Base-by-base conservation (phyloP, 176 grass and related monocot species). In the Oryza glaberrima region DNA sequence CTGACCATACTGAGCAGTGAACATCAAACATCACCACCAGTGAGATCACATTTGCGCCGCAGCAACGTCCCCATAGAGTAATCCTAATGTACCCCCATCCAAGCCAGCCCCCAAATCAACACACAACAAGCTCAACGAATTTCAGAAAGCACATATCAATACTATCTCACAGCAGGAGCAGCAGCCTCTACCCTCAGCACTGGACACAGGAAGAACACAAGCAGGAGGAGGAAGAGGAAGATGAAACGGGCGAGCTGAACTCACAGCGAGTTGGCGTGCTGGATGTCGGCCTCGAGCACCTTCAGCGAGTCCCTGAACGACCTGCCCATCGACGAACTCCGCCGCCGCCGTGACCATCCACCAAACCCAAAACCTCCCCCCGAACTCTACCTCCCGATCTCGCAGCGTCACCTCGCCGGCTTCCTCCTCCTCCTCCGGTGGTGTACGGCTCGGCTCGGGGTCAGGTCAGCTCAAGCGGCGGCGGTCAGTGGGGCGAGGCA, bases 251-350 rank as follows among this genome's bases (percentile, higher is more conserved):
- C 2, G 77, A 49, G 79, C 90, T 79, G 36, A 58, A 76, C 92
- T 83, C 88, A 97, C 95, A 94, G 66, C 15, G 90, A 88, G 92
- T 97, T 97, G 78, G 95, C 95, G 84, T 94, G 92, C 82, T 94
- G 92, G 90, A 97, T 91, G 81, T 94, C 92, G 78, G 95, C 90
- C 86, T 97, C 90, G 77, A 97, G 92, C 84, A 94, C 86, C 90
- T 97, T 94, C 58, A 94, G 83, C 75, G 95, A 97, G 66, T 97
- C 95, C 88, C 91, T 88, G 88, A 97, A 97, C 72, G 92, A 83
- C 83, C 82, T 94, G 9, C 92, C 85, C 90, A 94, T 94, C 48
- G 69, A 61, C 48, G 41, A 58, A 7, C 71, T 15, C 73, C 64
- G 73, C 73, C 30, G 30, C 34, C 49, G 67, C 80, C 76, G 73